Conservation (phyloP, 371 early-diverging fungal species). For the Umbelopsis sp. region DNA sequence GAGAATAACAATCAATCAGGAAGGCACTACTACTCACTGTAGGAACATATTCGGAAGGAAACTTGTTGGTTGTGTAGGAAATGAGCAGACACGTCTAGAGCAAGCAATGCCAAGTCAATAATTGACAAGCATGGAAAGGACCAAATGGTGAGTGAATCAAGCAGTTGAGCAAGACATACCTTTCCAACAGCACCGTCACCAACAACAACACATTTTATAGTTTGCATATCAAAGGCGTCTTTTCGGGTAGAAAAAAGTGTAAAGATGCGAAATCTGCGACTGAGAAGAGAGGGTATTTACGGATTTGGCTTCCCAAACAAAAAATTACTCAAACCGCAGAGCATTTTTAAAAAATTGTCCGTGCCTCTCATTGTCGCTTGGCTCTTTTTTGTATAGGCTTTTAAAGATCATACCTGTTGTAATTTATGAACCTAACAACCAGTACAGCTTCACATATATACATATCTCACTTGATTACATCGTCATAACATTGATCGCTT, state of each 20-base stretch:
- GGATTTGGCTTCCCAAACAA: constrained; percentile 18
- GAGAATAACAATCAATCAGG: neutral
- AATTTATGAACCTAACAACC: too few species aligned
- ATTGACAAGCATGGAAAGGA: neutral
- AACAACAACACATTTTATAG: constrained; percentile 94
- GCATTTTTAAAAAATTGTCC: constrained; percentile 3
- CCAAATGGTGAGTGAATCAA: constrained; percentile 2
- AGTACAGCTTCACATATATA: too few species aligned
- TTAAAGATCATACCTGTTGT: too few species aligned
- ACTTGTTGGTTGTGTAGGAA: constrained; percentile 98
- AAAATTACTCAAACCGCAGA: constrained; percentile 2
- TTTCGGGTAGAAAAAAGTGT: neutral
- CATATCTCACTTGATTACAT: too few species aligned
- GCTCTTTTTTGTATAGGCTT: neutral
- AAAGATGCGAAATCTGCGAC: constrained; percentile 17
- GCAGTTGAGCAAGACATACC: constrained; percentile 43
- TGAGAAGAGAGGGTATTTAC: constrained; percentile 3
- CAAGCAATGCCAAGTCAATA: constrained; percentile 21
- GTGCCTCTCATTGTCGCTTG: neutral
- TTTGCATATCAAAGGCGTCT: constrained; percentile 63
- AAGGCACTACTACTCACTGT: constrained; percentile 69
- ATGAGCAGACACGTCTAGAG: constrained; percentile 93
- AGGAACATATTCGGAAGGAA: constrained; percentile 98
- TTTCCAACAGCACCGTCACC: constrained; percentile 99
- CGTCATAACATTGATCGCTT: too few species aligned